Evolutionary conservation across 2,329 filamentous ascomycete species (phyloP).

Genomic region (Hymenoscyphus albidus): DNA sequence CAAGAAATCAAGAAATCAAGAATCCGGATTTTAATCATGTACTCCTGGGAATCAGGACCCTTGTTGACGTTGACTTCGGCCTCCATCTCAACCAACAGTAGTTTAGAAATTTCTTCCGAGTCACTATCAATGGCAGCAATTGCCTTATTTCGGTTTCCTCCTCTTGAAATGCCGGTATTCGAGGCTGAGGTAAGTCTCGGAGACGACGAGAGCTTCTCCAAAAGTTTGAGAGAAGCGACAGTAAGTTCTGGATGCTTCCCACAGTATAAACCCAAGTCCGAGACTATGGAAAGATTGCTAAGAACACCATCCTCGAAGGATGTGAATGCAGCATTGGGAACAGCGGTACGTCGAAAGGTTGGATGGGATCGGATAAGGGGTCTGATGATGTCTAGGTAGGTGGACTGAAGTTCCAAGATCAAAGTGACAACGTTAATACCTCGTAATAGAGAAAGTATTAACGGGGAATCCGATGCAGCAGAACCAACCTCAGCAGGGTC

Average conservation of each 20-base stretch:
- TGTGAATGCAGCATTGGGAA: conserved; percentile 73
- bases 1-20: conserved; percentile 83
- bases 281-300: conserved; percentile 72
- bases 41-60: conserved; percentile 66
- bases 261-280: conserved; percentile 82
- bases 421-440: conserved; percentile 81
- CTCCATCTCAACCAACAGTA: conserved; percentile 66
- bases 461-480: conserved; percentile 71
- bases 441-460: conserved; percentile 73
- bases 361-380: conserved; percentile 69
- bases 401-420: conserved; percentile 82
- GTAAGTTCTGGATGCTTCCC: conserved; percentile 78
- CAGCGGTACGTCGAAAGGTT: conserved; percentile 53
- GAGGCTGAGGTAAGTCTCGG: conserved; percentile 46
- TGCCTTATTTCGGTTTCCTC: conserved; percentile 69
- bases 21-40: conserved; percentile 77
- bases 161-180: conserved; percentile 22
- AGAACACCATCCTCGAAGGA: conserved; percentile 90
- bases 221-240: conserved; percentile 72
- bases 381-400: conserved; percentile 84
- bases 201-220: conserved; percentile 84
- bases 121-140: conserved; percentile 85
- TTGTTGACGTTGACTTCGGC: conserved; percentile 69
- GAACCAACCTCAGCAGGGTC: conserved; percentile 68
- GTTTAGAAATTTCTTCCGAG: conserved; percentile 72